phyloP scores from a whole-genome alignment of 768 basidiomycete species.

The Pleurotus djamor region DNA sequence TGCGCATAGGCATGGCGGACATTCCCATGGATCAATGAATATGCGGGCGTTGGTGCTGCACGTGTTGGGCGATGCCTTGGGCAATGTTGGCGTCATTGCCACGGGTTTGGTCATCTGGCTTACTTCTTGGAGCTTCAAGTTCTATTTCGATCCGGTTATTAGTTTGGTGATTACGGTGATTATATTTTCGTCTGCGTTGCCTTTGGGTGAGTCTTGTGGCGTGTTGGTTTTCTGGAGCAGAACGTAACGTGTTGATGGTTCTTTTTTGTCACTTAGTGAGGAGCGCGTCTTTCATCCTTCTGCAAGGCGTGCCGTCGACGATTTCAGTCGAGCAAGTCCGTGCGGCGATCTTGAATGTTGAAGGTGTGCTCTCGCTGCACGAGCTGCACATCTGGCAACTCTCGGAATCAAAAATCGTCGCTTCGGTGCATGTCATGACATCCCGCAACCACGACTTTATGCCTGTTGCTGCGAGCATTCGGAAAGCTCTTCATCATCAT shows the following conservation, averaged over 20 bases:
- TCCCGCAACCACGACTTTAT: constrained; percentile 86
- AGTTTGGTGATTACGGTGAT: constrained; percentile 93
- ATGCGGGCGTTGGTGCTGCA: constrained; percentile 96
- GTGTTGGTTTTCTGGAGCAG: no score
- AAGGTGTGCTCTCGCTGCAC: constrained; percentile 86
- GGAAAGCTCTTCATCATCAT: constrained; percentile 81
- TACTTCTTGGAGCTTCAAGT: constrained; percentile 79
- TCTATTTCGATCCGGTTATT: constrained; percentile 92
- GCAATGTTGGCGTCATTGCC: constrained; percentile 96
- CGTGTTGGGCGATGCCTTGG: constrained; percentile 94
- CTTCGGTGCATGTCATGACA: constrained; percentile 92
- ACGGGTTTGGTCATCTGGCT: constrained; percentile 96
- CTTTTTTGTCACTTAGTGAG: constrained; percentile 46
- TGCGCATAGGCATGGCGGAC: constrained; percentile 18
- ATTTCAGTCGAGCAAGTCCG: constrained; percentile 90
- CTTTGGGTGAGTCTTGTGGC: constrained; percentile 64
- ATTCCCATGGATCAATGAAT: constrained; percentile 84
- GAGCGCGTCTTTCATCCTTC: constrained; percentile 90
- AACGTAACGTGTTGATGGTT: not conserved
- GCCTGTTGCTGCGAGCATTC: constrained; percentile 81
- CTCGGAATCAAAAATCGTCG: constrained; percentile 92
- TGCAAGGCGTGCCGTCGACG: constrained; percentile 91
- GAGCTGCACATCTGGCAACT: constrained; percentile 98
- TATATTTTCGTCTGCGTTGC: constrained; percentile 94
- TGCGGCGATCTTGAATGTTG: constrained; percentile 73